Evolutionary conservation across 1,284 basidiomycete genomes (phyloP).

Genomic region (Ustilago sp.): DNA sequence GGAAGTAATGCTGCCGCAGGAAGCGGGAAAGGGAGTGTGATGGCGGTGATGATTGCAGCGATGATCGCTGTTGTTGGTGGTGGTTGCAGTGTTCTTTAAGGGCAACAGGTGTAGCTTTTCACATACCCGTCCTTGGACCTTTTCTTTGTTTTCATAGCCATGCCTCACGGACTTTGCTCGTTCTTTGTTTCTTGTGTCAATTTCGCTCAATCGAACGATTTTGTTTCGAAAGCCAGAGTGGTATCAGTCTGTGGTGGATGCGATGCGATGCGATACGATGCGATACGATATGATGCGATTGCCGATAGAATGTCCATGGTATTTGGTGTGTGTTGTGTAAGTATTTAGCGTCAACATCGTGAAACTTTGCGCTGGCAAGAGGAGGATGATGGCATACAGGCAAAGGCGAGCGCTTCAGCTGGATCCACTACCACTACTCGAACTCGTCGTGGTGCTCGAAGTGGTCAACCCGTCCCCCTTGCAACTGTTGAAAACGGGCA

Average conservation of each 20-base stretch:
- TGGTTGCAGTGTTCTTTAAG: slow-evolving; percentile 2
- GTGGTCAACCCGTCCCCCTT: slow-evolving; percentile 57
- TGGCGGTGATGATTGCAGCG: neutral
- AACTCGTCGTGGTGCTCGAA: slow-evolving; percentile 23
- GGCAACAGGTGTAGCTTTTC: neutral
- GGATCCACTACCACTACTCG: neutral
- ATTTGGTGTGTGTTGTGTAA: neutral
- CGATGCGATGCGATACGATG: neutral
- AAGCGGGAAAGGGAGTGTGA: neutral
- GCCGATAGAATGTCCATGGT: slow-evolving; percentile 2
- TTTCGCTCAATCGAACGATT: neutral
- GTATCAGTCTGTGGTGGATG: neutral
- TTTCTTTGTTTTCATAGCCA: neutral
- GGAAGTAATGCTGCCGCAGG: neutral
- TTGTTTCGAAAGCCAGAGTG: neutral
- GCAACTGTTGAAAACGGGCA: slow-evolving; percentile 58
- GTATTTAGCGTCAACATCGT: neutral
- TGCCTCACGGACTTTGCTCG: neutral
- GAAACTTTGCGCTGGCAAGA: neutral
- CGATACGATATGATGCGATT: too few relatives aligned
- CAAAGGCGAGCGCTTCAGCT: neutral
- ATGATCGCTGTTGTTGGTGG: neutral
- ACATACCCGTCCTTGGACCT: neutral
- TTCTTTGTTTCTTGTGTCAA: neutral
- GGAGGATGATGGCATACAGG: neutral